Conservation (phyloP, 2,329 filamentous ascomycete genomes). For the Scedosporium minutisporum region DNA sequence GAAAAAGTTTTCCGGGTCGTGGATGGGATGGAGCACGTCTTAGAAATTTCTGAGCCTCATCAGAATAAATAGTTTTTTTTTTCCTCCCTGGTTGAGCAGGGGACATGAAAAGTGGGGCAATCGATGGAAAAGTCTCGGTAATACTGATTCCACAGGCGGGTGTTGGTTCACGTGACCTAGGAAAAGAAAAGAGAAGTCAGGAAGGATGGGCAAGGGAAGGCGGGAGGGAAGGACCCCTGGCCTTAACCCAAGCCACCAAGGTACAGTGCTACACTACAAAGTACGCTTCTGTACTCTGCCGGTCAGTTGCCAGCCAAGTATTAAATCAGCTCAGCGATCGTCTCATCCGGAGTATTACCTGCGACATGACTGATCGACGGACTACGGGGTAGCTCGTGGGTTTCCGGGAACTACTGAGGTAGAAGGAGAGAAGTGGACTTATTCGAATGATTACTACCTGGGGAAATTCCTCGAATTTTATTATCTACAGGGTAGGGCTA, state of each 20-base stretch:
- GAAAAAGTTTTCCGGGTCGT: background rate
- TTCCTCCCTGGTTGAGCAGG: background rate
- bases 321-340: no score
- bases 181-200: background rate
- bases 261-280: no score
- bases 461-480: no score
- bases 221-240: background rate
- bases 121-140: background rate
- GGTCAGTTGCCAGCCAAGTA: no score
- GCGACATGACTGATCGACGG: conserved; percentile 2
- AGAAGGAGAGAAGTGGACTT: conserved; percentile 12
- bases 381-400: background rate
- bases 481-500: background rate
- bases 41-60: conserved; percentile 7
- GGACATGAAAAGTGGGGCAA: background rate
- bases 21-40: conserved; percentile 8
- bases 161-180: background rate
- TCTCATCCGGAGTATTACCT: background rate
- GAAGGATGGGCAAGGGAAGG: background rate
- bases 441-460: conserved; percentile 11
- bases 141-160: background rate
- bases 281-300: no score
- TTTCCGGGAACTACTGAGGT: background rate
- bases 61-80: background rate
- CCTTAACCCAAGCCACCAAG: no score